These are phyloP conservation scores for Striga asiatica DNA, from an alignment of 257 asterid genomes.

Conservation along the genomic window DNA sequence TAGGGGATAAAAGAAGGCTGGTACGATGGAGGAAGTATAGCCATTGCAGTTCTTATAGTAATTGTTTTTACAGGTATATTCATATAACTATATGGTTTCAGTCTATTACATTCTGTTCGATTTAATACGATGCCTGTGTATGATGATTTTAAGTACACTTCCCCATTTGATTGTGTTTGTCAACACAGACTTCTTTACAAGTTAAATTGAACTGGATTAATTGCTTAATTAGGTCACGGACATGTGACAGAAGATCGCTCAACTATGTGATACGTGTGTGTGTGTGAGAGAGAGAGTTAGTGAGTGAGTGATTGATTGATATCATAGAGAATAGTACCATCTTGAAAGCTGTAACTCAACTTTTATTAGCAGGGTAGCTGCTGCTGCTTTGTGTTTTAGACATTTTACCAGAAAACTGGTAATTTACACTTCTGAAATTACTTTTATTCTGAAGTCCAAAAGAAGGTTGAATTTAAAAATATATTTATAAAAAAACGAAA, in stretches of 20 bases:
- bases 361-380: neutral
- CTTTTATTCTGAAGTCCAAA: neutral
- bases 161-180: neutral
- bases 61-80: slow-evolving; percentile 67
- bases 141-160: neutral
- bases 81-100: neutral
- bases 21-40: slow-evolving; percentile 99
- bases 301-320: neutral
- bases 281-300: neutral
- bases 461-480: neutral
- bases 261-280: neutral
- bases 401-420: neutral
- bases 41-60: slow-evolving; percentile 76
- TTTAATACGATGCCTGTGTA: slow-evolving; percentile 1
- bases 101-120: neutral
- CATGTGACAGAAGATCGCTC: no score
- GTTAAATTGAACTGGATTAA: no score
- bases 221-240: no score
- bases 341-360: neutral
- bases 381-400: neutral
- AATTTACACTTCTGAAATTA: neutral
- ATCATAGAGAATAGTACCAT: neutral
- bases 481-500: no score
- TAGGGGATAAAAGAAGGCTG: slow-evolving; percentile 95
- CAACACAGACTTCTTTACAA: slow-evolving; percentile 1